phyloP scores from a whole-genome alignment of 495 filamentous ascomycete genomes.

The Aspergillus bridgeri region DNA sequence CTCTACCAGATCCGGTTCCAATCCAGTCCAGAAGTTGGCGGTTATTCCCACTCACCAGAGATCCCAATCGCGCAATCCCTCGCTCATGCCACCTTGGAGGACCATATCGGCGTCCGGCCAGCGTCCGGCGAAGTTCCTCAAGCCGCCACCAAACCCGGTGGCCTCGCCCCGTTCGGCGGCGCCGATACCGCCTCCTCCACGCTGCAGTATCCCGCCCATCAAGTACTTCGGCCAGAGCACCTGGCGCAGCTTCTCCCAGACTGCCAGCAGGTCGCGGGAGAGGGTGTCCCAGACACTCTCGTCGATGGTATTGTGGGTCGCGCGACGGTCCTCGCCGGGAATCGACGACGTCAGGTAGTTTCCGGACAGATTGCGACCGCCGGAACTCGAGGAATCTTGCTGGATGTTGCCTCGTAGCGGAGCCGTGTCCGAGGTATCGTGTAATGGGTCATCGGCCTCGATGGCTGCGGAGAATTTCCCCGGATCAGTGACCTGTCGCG shows the following conservation, averaged over 20 bases:
- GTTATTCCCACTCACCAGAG: slow-evolving; percentile 66
- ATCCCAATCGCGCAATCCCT: slow-evolving; percentile 92
- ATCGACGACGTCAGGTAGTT: slow-evolving; percentile 83
- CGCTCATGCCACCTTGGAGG: slow-evolving; percentile 76
- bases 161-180: slow-evolving; percentile 63
- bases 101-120: slow-evolving; percentile 71
- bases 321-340: slow-evolving; percentile 90
- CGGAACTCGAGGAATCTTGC: slow-evolving; percentile 44
- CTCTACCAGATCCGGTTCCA: too few species aligned
- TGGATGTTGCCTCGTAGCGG: slow-evolving; percentile 81
- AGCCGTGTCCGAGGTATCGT: slow-evolving; percentile 63
- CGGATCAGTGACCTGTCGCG: background rate
- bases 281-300: slow-evolving; percentile 95
- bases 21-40: too few species aligned
- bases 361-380: slow-evolving; percentile 41
- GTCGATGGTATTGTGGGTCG: slow-evolving; percentile 90
- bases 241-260: slow-evolving; percentile 97
- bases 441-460: slow-evolving; percentile 89
- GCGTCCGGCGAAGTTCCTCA: slow-evolving; percentile 61
- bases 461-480: slow-evolving; percentile 50
- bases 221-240: slow-evolving; percentile 97
- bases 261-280: slow-evolving; percentile 81
- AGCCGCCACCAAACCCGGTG: slow-evolving; percentile 57
- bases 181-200: slow-evolving; percentile 67
- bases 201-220: slow-evolving; percentile 64